Base-by-base conservation (phyloP, 768 basidiomycete species). In the Leccinellum luteum region DNA sequence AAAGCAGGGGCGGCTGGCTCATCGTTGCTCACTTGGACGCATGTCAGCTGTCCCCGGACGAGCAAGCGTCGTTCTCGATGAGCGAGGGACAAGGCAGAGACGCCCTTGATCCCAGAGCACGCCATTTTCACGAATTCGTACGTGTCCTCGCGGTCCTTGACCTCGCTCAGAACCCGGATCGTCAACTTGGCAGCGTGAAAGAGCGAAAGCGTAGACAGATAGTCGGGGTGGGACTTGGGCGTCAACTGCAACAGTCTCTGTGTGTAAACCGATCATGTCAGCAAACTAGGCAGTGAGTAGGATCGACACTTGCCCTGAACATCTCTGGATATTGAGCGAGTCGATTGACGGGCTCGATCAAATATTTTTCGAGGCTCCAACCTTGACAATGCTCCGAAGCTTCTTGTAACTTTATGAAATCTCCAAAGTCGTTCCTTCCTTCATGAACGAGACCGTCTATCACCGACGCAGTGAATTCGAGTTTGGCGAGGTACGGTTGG, bases 61-160 rank as follows among this genome's bases (percentile, higher is more conserved):
- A 94, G 74, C 13, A 96, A 76, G 41, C 86, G 76, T n/a, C 94
- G 81, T 57, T 90, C 90, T 43, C 92, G 79, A 28, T 77, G 78
- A 1, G 88, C 86, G 2, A 96, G 77, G 23, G 77, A 80, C 1
- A 76, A 73, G 1, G 77, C 66, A 2, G 79, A 70, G 4, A 90
- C 67, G 2, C 88, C 88, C 23, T 80, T 75, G 59, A 95, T 82
- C 0, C 81, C 79, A 6, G 73, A 68, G 14, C 83, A 74, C 19
- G 92, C 77, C 19, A 78, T 71, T 68, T 89, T 89, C 32, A 91
- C 76, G 35, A 83, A 72, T n/a, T 86, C 85, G 67, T 94, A 92
- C 59, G 93, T 91, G 52, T 94, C 91, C 70, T 95, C 93, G 19
- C 91, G 82, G 12, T 81, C 73, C 66, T 94, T 94, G 60, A 95